A percentile compares a stretch with the other conserved stretches of the same genome.
Evolutionary conservation across 2,329 filamentous ascomycete genomes (phyloP).

Genomic region (Sporothrix schenckii): DNA sequence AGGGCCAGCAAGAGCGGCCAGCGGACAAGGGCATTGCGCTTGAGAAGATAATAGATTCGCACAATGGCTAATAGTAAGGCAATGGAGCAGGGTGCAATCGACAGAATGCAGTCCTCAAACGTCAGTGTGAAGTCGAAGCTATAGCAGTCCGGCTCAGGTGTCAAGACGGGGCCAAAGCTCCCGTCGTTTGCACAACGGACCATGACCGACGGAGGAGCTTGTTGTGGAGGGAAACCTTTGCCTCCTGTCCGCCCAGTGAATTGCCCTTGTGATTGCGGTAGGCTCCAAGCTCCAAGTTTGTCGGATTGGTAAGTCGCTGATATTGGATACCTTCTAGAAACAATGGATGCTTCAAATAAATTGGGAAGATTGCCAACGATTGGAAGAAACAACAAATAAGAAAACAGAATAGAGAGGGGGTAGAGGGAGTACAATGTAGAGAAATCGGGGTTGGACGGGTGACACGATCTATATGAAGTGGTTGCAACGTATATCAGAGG

Average conservation of each 20-base stretch:
- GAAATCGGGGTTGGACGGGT: neutral
- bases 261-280: neutral
- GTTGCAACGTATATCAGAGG: neutral
- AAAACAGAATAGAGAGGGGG: neutral
- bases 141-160: constrained; percentile 29
- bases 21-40: constrained; percentile 18
- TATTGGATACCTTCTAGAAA: neutral
- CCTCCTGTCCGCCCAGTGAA: neutral
- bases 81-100: constrained; percentile 28
- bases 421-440: neutral
- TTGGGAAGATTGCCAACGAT: neutral
- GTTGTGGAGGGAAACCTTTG: neutral
- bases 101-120: constrained; percentile 35
- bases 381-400: neutral
- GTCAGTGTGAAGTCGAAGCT: constrained; percentile 36
- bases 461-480: constrained; percentile 20
- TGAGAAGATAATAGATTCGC: constrained; percentile 22
- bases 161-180: constrained; percentile 34
- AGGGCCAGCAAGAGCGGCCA: constrained; percentile 30
- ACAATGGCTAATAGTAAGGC: constrained; percentile 25
- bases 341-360: neutral
- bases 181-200: constrained; percentile 30
- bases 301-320: neutral
- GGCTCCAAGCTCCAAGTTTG: neutral
- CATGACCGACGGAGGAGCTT: constrained; percentile 24